These are phyloP conservation scores for Eucalyptus cloeziana DNA, from an alignment of 345 rosid genomes.

Conservation along the genomic window DNA sequence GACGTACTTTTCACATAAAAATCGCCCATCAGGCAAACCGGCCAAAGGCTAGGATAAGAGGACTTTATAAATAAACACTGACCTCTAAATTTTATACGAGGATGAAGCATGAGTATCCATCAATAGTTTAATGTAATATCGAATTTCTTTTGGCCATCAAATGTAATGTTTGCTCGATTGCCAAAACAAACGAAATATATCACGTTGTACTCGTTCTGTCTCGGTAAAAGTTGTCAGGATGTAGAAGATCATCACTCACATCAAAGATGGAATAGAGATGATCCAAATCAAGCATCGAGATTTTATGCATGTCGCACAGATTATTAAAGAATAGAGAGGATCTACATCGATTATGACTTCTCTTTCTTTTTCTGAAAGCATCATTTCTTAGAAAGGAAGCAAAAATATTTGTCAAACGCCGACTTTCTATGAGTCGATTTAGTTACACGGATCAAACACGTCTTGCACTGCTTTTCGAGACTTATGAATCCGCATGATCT, in stretches of 20 bases:
- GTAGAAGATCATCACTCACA: background rate
- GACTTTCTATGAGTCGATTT: background rate
- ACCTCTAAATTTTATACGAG: background rate
- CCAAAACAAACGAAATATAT: background rate
- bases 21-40: background rate
- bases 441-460: background rate
- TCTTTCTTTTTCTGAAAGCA: background rate
- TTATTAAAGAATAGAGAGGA: background rate
- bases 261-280: background rate
- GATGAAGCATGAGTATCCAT: background rate
- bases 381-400: background rate
- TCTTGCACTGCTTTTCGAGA: background rate
- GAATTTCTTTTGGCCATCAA: background rate
- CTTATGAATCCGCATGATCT: background rate
- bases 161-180: background rate
- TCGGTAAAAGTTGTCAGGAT: background rate
- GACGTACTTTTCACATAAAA: background rate
- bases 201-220: background rate
- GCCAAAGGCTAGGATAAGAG: background rate
- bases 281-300: background rate
- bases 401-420: background rate
- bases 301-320: background rate
- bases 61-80: background rate
- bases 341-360: background rate
- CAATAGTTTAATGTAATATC: background rate